Evolutionary conservation across 148 eudicot species (phyloP), one percentile per base, ranked within the genome.

Genomic region (Rhododendron vialii): DNA sequence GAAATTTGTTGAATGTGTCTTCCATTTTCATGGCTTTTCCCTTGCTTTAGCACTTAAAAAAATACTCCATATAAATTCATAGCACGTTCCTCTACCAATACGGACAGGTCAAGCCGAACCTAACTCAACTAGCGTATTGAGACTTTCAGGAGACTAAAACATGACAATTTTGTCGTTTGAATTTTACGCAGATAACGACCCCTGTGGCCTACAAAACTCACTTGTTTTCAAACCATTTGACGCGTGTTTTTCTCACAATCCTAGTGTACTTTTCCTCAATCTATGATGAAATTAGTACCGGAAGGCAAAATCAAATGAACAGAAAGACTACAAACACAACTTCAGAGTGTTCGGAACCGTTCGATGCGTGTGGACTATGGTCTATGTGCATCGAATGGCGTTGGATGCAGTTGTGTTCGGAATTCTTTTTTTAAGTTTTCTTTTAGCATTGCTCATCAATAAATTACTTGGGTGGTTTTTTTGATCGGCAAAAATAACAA

Each of bases 101-200:
- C 12, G 43, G 45, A 26, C 36, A 65, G 45, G 85, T 83, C 85
- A 82, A 83, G 85, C 85, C 85, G 78, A 83, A 83, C 85, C 85
- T 83, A 83, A 59, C 59, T 55, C 57, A 83, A 59, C 69, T 26
- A 83, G 74, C 78, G 43, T 65, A 43, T 45, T n/a, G 33, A 83
- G 85, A 83, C 85, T 83, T 83, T 43, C 78, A 18, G 13, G 45
- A 83, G 78, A 67, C 73, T 38, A 41, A 28, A 36, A 10, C 50
- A 63, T 22, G 30, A 41, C 8, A 22, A 41, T 41, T 59, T 36
- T 35, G 84, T 63, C 84, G 7, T 61, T 28, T n/a, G 75, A 59
- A 57, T 82, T 6, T 10, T 38, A 7, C 3, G 15, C 13, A 61
- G 75, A 63, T n/a, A 82, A 82, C 22, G 36, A 82, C 75, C 84